Conservation (phyloP, 306 rosid genomes). For the Cucumis hystrix region DNA sequence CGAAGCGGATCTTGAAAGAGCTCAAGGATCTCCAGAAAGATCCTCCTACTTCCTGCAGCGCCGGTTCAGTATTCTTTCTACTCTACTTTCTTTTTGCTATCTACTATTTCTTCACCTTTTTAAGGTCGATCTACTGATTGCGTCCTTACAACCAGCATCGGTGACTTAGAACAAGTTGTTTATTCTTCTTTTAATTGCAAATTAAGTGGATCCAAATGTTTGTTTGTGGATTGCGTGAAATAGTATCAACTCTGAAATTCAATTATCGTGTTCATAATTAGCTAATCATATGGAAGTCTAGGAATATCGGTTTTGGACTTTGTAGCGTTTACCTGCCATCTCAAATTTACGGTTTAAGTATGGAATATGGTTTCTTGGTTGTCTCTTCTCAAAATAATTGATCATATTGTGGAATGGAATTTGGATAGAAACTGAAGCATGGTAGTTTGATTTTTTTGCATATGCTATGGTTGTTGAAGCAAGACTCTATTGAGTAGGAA, state of each 20-base stretch:
- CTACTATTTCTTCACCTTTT: background rate
- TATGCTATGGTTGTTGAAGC: background rate
- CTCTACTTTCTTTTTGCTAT: background rate
- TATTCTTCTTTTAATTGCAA: background rate
- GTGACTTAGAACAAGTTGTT: background rate
- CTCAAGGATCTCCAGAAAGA: conserved; percentile 84
- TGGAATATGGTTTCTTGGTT: background rate
- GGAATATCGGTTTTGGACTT: background rate
- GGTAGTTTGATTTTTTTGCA: background rate
- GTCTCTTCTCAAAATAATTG: background rate
- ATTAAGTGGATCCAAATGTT: background rate
- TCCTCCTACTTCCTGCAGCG: conserved; percentile 83
- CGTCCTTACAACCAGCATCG: background rate
- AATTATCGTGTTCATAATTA: background rate
- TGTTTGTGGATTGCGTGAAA: background rate
- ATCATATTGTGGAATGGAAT: background rate
- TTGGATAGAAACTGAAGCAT: background rate
- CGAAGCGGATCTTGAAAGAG: conserved; percentile 81
- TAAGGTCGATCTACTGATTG: background rate
- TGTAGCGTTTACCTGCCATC: background rate
- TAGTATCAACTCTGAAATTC: background rate
- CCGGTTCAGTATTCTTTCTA: conserved; percentile 29
- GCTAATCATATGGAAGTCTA: background rate
- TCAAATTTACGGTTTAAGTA: background rate
- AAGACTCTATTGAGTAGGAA: background rate